These are phyloP conservation scores for Xylaria sp. DNA, from an alignment of 2,329 filamentous ascomycete species.

Conservation along the genomic window DNA sequence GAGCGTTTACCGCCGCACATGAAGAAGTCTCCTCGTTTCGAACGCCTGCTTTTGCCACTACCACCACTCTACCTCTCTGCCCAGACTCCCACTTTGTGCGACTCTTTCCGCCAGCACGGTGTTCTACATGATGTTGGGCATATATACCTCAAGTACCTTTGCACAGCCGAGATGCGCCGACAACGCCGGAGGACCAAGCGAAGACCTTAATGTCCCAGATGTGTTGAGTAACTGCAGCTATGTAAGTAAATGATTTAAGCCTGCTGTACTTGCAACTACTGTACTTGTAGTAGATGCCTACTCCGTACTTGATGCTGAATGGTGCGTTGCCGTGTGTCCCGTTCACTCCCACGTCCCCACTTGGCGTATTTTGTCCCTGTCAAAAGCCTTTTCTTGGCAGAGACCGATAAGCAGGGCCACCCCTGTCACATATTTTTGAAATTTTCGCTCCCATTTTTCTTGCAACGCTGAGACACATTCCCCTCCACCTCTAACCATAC, in stretches of 20 bases:
- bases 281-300: too few species aligned
- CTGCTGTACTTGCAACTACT: too few species aligned
- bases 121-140: conserved; percentile 6
- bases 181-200: conserved; percentile 8
- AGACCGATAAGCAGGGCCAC: conserved; percentile 6
- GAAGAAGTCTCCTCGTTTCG: conserved; percentile 9
- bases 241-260: too few species aligned
- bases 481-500: conserved; percentile 20
- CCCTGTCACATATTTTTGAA: conserved; percentile 1
- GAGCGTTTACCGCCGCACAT: conserved; percentile 11
- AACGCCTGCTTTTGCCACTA: conserved; percentile 19
- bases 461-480: conserved; percentile 4
- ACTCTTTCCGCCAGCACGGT: conserved; percentile 7
- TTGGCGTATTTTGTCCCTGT: conserved; percentile 4
- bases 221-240: too few species aligned
- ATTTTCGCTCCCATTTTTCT: conserved; percentile 8
- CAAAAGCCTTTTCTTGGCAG: conserved; percentile 11
- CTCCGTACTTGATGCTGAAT: too few species aligned
- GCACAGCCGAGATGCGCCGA: conserved; percentile 21
- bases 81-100: background rate
- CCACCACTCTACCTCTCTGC: background rate
- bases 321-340: conserved; percentile 11
- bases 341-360: background rate
- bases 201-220: background rate
- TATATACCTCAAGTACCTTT: too few species aligned